Evolutionary conservation across 805 yeast genomes (phyloP).

Genomic region (Kuraishia borneana): DNA sequence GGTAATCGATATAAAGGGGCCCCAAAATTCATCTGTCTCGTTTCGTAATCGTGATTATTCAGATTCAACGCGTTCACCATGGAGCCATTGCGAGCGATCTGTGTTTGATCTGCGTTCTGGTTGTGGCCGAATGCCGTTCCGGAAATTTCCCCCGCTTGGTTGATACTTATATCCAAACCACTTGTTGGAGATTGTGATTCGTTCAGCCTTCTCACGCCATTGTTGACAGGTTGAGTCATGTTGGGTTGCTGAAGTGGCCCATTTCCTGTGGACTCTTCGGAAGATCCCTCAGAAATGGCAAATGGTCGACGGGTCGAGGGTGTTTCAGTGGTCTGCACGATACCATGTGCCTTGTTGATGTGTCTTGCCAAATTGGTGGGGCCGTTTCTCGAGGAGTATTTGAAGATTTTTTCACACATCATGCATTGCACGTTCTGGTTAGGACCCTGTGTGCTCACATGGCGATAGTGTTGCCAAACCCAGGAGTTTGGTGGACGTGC

Average conservation of each 20-base stretch:
- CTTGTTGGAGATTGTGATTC: background rate
- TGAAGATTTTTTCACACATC: slow-evolving; percentile 15
- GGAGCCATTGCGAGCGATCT: background rate
- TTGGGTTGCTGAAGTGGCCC: no score
- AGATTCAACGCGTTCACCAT: background rate
- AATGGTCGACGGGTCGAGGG: slow-evolving; percentile 2
- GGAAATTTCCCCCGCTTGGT: background rate
- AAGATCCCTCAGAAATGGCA: slow-evolving; percentile 4
- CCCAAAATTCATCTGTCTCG: background rate
- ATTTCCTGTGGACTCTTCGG: no score
- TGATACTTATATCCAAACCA: background rate
- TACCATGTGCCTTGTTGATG: slow-evolving; percentile 15
- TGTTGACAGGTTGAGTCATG: no score
- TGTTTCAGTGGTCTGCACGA: slow-evolving; percentile 4
- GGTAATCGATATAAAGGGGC: background rate
- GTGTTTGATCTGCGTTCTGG: background rate
- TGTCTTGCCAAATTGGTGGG: slow-evolving; percentile 23
- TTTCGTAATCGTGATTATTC: background rate
- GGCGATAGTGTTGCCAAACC: slow-evolving; percentile 24
- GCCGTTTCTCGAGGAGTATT: slow-evolving; percentile 21
- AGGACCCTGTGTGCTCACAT: slow-evolving; percentile 10
- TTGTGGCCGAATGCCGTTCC: background rate
- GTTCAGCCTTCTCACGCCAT: slow-evolving; percentile 1
- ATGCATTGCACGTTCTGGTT: slow-evolving; percentile 16
- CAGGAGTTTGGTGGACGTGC: slow-evolving; percentile 23